Evolutionary conservation across 768 basidiomycete species (phyloP).

Genomic region (Podaxis sp.): DNA sequence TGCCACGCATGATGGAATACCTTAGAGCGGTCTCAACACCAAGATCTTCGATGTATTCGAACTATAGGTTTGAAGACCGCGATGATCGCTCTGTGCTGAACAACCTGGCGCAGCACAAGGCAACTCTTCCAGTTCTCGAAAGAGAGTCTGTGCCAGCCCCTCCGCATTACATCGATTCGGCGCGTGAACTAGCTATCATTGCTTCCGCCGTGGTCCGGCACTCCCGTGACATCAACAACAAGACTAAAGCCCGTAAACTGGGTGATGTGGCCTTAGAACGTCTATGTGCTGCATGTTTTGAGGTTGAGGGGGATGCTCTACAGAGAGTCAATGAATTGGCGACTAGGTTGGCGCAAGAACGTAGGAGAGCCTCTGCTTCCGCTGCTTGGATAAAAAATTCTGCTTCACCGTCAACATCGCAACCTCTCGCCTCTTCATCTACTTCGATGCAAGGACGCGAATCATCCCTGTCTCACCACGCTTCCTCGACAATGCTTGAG

Average conservation of each 20-base stretch:
- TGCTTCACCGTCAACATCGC: not conserved
- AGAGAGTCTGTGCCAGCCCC: slow-evolving; percentile 71
- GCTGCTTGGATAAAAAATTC: slow-evolving; percentile 8
- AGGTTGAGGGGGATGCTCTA: slow-evolving; percentile 71
- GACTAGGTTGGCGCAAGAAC: slow-evolving; percentile 30
- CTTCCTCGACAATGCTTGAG: not conserved
- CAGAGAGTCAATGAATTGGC: slow-evolving; percentile 65
- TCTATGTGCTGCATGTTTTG: slow-evolving; percentile 60
- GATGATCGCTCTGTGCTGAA: slow-evolving; percentile 32
- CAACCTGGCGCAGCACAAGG: slow-evolving; percentile 56
- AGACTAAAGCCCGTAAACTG: slow-evolving; percentile 25
- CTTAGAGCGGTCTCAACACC: slow-evolving; percentile 70
- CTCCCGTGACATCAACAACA: slow-evolving; percentile 42
- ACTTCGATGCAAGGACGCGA: not conserved
- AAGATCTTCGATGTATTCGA: slow-evolving; percentile 11
- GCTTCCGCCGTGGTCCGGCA: slow-evolving; percentile 75
- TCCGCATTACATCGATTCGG: slow-evolving; percentile 76
- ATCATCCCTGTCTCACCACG: not conserved
- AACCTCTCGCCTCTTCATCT: not conserved
- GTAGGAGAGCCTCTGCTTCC: slow-evolving; percentile 21
- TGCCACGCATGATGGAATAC: slow-evolving; percentile 78
- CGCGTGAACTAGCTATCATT: slow-evolving; percentile 75
- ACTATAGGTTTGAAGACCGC: slow-evolving; percentile 1
- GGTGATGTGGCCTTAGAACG: slow-evolving; percentile 48
- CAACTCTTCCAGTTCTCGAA: slow-evolving; percentile 54